Conservation (phyloP, 108 stramenopile species). For the Aureococcus anophagefferens region DNA sequence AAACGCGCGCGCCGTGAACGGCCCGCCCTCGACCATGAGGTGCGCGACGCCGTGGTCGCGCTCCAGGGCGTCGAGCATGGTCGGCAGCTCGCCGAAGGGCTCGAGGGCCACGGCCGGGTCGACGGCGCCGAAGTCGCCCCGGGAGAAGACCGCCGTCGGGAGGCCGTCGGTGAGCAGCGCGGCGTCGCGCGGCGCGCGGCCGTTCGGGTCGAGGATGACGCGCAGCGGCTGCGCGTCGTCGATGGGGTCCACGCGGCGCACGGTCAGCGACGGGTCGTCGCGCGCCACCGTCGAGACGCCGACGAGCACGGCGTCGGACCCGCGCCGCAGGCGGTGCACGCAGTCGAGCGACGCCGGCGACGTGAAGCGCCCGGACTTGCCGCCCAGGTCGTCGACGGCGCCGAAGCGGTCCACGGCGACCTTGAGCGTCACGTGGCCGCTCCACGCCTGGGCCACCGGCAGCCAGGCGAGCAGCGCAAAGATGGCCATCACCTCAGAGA, state of each 20-base stretch:
- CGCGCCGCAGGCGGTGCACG: neutral
- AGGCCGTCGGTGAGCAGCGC: neutral
- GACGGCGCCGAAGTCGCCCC: neutral
- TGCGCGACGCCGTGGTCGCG: neutral
- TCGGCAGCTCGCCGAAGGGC: too few relatives aligned
- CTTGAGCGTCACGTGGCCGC: neutral
- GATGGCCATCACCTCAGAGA: too few relatives aligned
- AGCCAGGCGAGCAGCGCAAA: too few relatives aligned
- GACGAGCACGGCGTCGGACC: neutral
- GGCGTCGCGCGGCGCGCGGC: neutral
- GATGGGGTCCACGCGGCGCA: neutral
- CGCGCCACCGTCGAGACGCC: neutral
- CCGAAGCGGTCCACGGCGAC: neutral
- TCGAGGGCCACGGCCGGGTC: too few relatives aligned
- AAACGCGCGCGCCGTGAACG: neutral
- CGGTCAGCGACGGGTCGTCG: neutral
- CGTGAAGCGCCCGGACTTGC: neutral
- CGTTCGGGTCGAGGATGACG: neutral
- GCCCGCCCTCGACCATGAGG: neutral
- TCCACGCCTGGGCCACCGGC: too few relatives aligned
- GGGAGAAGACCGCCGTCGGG: neutral
- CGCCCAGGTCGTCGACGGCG: conserved; percentile 1
- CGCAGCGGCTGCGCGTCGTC: neutral
- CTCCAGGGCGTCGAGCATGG: neutral
- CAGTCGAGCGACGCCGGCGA: neutral